Evolutionary conservation across 805 yeast genomes (phyloP), one percentile per base, ranked within the genome.

Genomic region (Lipomyces sp.): DNA sequence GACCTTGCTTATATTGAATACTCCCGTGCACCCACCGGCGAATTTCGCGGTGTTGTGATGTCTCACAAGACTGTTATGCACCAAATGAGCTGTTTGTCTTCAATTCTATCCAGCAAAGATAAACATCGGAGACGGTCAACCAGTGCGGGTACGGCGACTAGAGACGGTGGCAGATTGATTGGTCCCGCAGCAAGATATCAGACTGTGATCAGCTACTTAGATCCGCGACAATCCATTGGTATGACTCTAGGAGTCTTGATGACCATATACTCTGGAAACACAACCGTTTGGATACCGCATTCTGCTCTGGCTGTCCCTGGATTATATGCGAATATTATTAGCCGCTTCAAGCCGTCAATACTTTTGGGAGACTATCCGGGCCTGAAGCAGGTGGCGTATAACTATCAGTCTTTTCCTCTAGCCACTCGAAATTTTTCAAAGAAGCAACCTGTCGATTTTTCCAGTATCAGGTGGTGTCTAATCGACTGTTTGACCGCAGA

Each of bases 1-100:
- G 96, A 91, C 73, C 79, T 95, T 65, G 97, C 98, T 0, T 95
- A 95, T 74, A 93, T 95, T 13, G 99, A 95, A 78, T 95, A 90
- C 74, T 86, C 95, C 0, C 85, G 93, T 72, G 89, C 96, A 1
- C 96, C 98, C 0, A 85, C 90, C 34, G 98, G 98, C 2, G 96
- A 93, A 70, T 78, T 92, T 45, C 82, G 97, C 65, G 99, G 99
- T 18, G 96, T 95, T 45, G 97, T 96, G 0, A 84, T 95, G 75
- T 90, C 95, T 32, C 98, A 95, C 76, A 82, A 91, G 66, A 92
- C 97, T 0, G 85, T 95, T 5, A 83, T 90, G 75, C 94, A 91
- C 71, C 99, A 95, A 75, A 90, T 95, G 93, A 84, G 85, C 67
- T 85, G 91, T 57, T 74, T 95, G 32, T 84, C 89, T 3, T 82